Conservation (phyloP, 106 monocot genomes). For the Ottelia alismoides region DNA sequence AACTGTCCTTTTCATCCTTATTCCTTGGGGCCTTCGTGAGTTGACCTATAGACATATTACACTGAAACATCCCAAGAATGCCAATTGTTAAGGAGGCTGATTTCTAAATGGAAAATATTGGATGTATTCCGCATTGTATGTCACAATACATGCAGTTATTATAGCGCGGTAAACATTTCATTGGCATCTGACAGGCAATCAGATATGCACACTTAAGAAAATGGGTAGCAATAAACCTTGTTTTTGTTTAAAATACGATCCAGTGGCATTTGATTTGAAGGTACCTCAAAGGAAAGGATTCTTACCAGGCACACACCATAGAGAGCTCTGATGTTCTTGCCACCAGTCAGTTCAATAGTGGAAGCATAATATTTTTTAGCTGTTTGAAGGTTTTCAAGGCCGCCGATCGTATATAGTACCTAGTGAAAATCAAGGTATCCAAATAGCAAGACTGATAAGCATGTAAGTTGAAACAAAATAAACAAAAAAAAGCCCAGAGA, state of each 20-base stretch:
- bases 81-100: not conserved
- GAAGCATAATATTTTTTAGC: conserved; percentile 96
- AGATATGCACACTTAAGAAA: not conserved
- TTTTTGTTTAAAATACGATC: not conserved
- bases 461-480: too few relatives aligned
- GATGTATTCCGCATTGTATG: not conserved
- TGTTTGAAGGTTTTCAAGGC: conserved; percentile 90
- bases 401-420: conserved; percentile 92
- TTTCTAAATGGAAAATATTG: not conserved
- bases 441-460: too few relatives aligned
- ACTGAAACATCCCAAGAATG: conserved; percentile 26
- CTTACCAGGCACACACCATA: conserved; percentile 96
- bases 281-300: not conserved
- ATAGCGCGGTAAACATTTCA: not conserved
- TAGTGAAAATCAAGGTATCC: too few relatives aligned
- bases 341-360: conserved; percentile 74
- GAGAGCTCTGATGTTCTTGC: conserved; percentile 87
- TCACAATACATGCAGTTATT: not conserved
- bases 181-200: not conserved
- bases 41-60: conserved; percentile 58
- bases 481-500: too few relatives aligned
- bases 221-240: not conserved
- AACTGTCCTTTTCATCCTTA: conserved; percentile 76
- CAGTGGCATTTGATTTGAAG: too few relatives aligned
- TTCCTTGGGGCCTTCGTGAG: conserved; percentile 51